phyloP scores from a whole-genome alignment of 371 early-diverging fungal genomes.

The Paraphysoderma sedebokerense region DNA sequence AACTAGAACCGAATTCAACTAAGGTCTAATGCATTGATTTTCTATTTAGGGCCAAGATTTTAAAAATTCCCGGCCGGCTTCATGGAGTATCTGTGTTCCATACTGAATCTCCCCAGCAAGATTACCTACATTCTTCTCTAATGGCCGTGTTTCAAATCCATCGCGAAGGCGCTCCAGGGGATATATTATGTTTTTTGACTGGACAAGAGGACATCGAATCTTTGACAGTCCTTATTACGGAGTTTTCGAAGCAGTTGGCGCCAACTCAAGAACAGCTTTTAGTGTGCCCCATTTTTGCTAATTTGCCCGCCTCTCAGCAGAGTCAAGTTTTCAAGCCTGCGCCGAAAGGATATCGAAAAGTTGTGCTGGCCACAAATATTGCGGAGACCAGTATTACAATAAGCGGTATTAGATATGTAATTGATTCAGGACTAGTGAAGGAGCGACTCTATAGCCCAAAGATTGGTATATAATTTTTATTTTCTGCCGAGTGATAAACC shows the following conservation, averaged over 20 bases:
- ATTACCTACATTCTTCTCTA: constrained; percentile 80
- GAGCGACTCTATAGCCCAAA: constrained; percentile 23
- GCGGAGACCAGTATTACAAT: constrained; percentile 86
- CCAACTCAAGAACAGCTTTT: constrained; percentile 13
- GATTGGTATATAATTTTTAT: too few relatives aligned
- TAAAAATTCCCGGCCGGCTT: constrained; percentile 70
- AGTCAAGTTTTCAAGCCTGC: constrained; percentile 20
- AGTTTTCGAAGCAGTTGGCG: constrained; percentile 16
- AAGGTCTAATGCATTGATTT: constrained; percentile 7
- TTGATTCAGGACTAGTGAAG: constrained; percentile 56
- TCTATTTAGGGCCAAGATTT: constrained; percentile 43
- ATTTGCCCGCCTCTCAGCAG: constrained; percentile 21
- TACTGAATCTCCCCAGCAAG: constrained; percentile 55
- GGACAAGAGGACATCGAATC: constrained; percentile 91
- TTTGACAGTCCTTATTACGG: constrained; percentile 55
- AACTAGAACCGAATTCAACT: not conserved
- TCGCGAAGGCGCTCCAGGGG: constrained; percentile 63
- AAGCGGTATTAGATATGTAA: constrained; percentile 56
- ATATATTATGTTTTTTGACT: constrained; percentile 82
- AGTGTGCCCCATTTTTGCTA: constrained; percentile 26
- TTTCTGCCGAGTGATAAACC: too few relatives aligned
- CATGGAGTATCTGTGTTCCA: constrained; percentile 74
- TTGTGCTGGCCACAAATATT: constrained; percentile 73
- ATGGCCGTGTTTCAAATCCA: constrained; percentile 80
- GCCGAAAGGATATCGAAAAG: constrained; percentile 34